These are phyloP conservation scores for Zygnema cylindricum DNA, from an alignment of 139 green algal species.

Conservation along the genomic window DNA sequence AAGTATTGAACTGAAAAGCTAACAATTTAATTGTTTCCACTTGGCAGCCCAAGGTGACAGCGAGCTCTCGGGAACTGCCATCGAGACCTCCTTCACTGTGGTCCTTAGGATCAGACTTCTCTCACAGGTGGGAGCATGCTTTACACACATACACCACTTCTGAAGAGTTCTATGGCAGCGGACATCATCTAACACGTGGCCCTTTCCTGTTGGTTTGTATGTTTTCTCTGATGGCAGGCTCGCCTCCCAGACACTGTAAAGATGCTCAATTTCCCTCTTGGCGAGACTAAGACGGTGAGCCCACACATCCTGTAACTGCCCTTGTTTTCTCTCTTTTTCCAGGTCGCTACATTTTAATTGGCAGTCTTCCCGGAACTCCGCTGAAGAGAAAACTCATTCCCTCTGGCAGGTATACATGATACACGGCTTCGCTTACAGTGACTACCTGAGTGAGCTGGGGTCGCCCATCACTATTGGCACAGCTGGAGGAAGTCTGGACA, in stretches of 20 bases:
- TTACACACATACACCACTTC: too few relatives aligned
- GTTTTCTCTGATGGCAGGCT: too few relatives aligned
- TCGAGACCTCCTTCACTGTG: constrained; percentile 51
- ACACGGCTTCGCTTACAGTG: constrained; percentile 73
- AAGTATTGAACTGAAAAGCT: too few relatives aligned
- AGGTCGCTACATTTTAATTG: too few relatives aligned
- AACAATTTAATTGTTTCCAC: too few relatives aligned
- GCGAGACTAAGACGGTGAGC: constrained; percentile 61
- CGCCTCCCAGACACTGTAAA: constrained; percentile 33
- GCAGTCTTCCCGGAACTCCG: too few relatives aligned
- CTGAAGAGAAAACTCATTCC: too few relatives aligned
- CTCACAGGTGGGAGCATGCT: constrained; percentile 31
- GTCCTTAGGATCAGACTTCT: constrained; percentile 38
- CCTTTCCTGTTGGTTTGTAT: too few relatives aligned
- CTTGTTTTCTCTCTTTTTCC: too few relatives aligned
- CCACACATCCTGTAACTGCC: too few relatives aligned
- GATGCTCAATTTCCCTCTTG: constrained; percentile 68
- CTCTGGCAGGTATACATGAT: constrained; percentile 67
- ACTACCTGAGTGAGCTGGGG: constrained; percentile 71
- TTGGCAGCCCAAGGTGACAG: constrained; percentile 51
- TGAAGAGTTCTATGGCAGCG: too few relatives aligned
- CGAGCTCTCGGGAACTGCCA: constrained; percentile 50
- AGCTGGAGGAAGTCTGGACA: constrained; percentile 55
- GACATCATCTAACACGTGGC: too few relatives aligned
- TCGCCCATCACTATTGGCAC: constrained; percentile 23